These are phyloP conservation scores for Globisporangium viniferum DNA, from an alignment of 352 stramenopile species.

Conservation along the genomic window DNA sequence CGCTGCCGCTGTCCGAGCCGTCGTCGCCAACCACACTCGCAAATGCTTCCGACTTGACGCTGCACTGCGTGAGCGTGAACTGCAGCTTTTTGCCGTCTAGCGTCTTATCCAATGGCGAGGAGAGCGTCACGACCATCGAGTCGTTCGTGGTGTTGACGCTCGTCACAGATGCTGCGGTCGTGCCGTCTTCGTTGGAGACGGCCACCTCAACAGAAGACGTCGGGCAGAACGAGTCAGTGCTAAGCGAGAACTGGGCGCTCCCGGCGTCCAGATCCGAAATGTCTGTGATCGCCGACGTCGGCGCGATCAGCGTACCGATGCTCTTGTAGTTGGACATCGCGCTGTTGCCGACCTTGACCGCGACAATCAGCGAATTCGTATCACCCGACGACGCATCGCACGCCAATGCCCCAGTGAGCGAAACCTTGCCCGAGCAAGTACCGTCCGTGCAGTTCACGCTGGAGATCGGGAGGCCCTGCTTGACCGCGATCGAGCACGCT, in stretches of 20 bases:
- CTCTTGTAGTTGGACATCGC: conserved; percentile 39
- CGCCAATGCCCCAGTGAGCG: conserved; percentile 33
- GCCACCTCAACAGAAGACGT: conserved; percentile 33
- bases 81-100: conserved; percentile 29
- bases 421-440: conserved; percentile 48
- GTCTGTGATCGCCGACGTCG: conserved; percentile 27
- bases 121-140: conserved; percentile 36
- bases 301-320: conserved; percentile 39
- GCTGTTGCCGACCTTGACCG: conserved; percentile 48
- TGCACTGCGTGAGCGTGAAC: conserved; percentile 51
- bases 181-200: conserved; percentile 18
- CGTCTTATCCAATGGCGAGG: conserved; percentile 27
- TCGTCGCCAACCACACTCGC: conserved; percentile 20
- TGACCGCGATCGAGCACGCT: conserved; percentile 41
- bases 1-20: conserved; percentile 12
- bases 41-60: conserved; percentile 24
- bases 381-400: conserved; percentile 40
- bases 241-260: conserved; percentile 34
- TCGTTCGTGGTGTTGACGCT: conserved; percentile 33
- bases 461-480: conserved; percentile 27
- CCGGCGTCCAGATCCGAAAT: conserved; percentile 30
- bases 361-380: conserved; percentile 40
- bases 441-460: conserved; percentile 43
- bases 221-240: conserved; percentile 41
- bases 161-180: conserved; percentile 8